These are phyloP conservation scores for Ormosia semicastrata DNA, from an alignment of 306 rosid genomes.

Conservation along the genomic window DNA sequence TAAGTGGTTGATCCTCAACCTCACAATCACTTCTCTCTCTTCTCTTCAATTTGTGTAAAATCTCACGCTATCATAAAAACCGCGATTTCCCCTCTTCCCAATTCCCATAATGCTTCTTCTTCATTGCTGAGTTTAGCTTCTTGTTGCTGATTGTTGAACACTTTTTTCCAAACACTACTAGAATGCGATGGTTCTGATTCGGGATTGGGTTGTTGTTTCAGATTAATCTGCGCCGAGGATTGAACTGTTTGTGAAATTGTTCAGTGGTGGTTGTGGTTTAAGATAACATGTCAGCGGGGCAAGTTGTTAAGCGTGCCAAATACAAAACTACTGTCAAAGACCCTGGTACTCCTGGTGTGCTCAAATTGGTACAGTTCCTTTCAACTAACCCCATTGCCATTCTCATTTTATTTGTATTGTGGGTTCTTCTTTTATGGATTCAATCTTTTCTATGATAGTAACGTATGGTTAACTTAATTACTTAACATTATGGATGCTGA, in stretches of 20 bases:
- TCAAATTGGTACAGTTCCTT: conserved; percentile 60
- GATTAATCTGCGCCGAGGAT: background rate
- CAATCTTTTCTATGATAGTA: background rate
- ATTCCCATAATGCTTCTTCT: too few relatives aligned
- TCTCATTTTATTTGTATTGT: background rate
- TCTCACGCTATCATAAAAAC: too few relatives aligned
- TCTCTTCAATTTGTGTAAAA: background rate
- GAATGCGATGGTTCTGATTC: background rate
- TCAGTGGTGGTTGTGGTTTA: background rate
- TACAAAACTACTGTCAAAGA: conserved; percentile 73
- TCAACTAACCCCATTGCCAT: background rate
- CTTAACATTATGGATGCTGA: background rate
- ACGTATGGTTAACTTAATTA: background rate
- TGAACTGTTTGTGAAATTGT: conserved; percentile 1
- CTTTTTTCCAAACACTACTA: background rate
- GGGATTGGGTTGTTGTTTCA: background rate
- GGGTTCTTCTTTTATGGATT: background rate
- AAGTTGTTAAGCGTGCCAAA: conserved; percentile 71
- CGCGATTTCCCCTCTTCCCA: too few relatives aligned
- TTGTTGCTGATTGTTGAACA: background rate
- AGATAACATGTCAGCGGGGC: conserved; percentile 53
- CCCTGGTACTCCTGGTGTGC: conserved; percentile 80
- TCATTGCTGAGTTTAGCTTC: background rate
- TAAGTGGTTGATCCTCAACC: background rate
- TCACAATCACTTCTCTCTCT: background rate